phyloP scores from a whole-genome alignment of 2,329 filamentous ascomycete species.

The Coniochaeta sp. region DNA sequence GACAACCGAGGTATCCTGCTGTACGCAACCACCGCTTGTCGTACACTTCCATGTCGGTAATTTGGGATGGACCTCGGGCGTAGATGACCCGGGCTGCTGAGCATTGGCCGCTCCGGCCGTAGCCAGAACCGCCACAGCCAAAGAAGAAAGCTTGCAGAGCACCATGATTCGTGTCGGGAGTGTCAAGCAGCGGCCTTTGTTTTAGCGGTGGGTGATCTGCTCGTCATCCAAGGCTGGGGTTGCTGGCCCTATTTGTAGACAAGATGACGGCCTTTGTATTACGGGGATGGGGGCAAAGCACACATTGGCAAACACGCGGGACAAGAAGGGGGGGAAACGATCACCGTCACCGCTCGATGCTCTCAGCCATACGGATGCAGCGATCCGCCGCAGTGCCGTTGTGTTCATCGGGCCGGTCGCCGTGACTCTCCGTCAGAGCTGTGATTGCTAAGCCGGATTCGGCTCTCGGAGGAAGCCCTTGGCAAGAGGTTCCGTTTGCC shows the following conservation, averaged over 20 bases:
- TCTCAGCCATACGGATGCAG: background rate
- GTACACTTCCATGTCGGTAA: conserved; percentile 38
- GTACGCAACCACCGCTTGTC: conserved; percentile 31
- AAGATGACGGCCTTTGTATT: background rate
- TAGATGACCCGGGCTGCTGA: conserved; percentile 17
- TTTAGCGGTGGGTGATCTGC: background rate
- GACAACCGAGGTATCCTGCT: conserved; percentile 32
- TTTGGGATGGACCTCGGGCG: conserved; percentile 32
- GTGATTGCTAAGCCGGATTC: conserved; percentile 2
- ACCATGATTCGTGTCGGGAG: background rate
- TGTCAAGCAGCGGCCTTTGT: background rate
- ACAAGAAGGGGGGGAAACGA: background rate
- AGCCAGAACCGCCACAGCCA: background rate
- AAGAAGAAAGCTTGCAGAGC: background rate
- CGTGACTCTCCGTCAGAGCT: background rate
- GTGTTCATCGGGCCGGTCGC: background rate
- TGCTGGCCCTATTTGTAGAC: background rate
- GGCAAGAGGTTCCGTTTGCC: background rate
- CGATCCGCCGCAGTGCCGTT: background rate
- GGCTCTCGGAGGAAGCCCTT: conserved; percentile 4
- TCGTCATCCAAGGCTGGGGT: background rate
- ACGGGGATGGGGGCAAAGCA: too few relatives aligned
- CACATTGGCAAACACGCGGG: background rate
- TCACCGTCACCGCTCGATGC: background rate
- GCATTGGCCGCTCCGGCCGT: conserved; percentile 13